phyloP scores from a whole-genome alignment of 108 stramenopile species.

The Skeletonema potamos region DNA sequence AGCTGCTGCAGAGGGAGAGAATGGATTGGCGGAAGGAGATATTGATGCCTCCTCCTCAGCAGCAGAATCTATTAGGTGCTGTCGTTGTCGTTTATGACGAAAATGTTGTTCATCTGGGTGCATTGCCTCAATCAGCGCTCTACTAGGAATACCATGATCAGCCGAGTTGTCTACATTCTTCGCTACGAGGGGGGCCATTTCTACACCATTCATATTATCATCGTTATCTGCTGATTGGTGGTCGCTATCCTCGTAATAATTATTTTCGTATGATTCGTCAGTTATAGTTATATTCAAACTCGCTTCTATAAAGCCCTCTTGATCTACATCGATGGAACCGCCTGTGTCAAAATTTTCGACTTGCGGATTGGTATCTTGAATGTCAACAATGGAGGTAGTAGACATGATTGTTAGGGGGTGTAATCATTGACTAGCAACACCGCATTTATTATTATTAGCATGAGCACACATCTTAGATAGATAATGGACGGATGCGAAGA shows the following conservation, averaged over 20 bases:
- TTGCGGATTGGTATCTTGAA: constrained; percentile 6
- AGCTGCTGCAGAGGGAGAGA: constrained; percentile 4
- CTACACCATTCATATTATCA: background rate
- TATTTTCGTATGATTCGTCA: background rate
- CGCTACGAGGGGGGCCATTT: background rate
- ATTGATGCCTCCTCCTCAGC: no score
- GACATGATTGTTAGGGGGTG: background rate
- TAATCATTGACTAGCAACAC: no score
- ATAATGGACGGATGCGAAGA: no score
- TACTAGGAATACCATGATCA: background rate
- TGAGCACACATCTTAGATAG: no score
- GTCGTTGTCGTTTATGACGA: background rate
- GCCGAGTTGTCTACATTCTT: background rate
- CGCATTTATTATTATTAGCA: background rate
- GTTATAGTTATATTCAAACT: background rate
- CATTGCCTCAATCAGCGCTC: background rate
- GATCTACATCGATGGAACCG: constrained; percentile 3
- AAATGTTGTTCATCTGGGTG: background rate
- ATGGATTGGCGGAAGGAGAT: background rate
- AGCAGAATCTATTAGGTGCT: no score
- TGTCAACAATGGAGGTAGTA: background rate
- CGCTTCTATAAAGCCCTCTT: constrained; percentile 26
- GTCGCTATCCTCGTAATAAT: background rate
- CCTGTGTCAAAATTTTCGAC: background rate
- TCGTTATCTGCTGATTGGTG: background rate